phyloP scores from a whole-genome alignment of 2,329 filamentous ascomycete genomes.

The Stachybotrys echinatus region DNA sequence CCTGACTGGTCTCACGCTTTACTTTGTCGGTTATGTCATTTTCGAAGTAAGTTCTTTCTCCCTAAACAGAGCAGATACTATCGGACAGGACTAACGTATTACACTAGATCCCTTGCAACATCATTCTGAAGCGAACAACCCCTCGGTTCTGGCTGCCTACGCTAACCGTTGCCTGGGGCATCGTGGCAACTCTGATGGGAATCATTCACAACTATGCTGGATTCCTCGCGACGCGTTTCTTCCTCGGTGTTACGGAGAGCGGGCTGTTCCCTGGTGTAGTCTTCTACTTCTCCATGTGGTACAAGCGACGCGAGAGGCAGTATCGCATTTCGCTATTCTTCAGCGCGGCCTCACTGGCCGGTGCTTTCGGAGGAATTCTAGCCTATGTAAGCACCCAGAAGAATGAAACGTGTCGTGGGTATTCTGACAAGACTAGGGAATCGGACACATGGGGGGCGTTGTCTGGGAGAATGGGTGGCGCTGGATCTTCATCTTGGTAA shows the following conservation, averaged over 20 bases:
- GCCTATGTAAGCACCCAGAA: constrained; percentile 46
- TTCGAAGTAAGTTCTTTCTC: constrained; percentile 51
- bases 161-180: constrained; percentile 49
- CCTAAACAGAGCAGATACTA: no score
- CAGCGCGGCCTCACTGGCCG: constrained; percentile 47
- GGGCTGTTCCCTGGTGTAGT: constrained; percentile 47
- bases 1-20: constrained; percentile 59
- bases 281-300: constrained; percentile 50
- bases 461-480: constrained; percentile 49
- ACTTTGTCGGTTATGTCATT: constrained; percentile 57
- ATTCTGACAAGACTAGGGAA: constrained; percentile 33
- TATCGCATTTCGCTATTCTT: constrained; percentile 54
- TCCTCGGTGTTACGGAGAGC: constrained; percentile 49
- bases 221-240: constrained; percentile 49
- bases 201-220: constrained; percentile 44
- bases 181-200: constrained; percentile 45
- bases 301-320: constrained; percentile 47
- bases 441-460: constrained; percentile 46
- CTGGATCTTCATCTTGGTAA: constrained; percentile 57
- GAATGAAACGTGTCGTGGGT: no score
- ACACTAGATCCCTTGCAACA: constrained; percentile 58
- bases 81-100: no score
- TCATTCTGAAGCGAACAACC: constrained; percentile 55
- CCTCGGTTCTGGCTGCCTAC: constrained; percentile 53
- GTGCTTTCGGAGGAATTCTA: constrained; percentile 51